Percentiles rank a stretch among this genome's conserved stretches.
These are phyloP conservation scores for Kodamaea lidongshanica DNA, from an alignment of 805 yeast species.

Conservation along the genomic window DNA sequence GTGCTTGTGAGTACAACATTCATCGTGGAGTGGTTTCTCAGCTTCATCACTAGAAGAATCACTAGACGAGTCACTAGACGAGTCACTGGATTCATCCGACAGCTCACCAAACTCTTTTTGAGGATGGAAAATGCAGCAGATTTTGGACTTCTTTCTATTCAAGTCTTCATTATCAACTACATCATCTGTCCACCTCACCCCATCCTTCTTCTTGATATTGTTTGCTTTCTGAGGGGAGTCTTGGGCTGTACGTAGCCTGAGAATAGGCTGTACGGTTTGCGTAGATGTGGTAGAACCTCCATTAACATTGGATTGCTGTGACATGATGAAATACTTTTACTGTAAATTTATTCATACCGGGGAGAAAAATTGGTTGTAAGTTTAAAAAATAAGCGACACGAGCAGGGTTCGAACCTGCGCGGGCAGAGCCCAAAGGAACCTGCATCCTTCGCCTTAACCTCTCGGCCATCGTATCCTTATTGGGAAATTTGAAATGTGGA, in stretches of 20 bases:
- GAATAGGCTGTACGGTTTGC: constrained; percentile 6
- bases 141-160: constrained; percentile 84
- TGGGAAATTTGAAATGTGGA: too few species aligned
- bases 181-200: constrained; percentile 79
- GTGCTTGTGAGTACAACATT: constrained; percentile 22
- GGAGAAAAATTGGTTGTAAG: too few species aligned
- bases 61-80: constrained; percentile 24
- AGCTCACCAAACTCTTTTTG: constrained; percentile 52
- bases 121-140: constrained; percentile 86
- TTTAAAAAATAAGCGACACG: constrained; percentile 53
- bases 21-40: constrained; percentile 40
- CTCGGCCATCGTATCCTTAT: constrained; percentile 56
- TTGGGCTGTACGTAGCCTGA: constrained; percentile 6
- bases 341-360: too few species aligned
- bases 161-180: constrained; percentile 86
- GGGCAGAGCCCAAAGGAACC: constrained; percentile 70
- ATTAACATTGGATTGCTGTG: background rate
- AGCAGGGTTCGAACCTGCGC: constrained; percentile 79
- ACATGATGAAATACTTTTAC: background rate
- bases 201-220: constrained; percentile 28
- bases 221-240: constrained; percentile 4
- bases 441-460: constrained; percentile 75
- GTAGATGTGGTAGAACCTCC: constrained; percentile 6
- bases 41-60: constrained; percentile 32
- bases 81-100: constrained; percentile 18